These are phyloP conservation scores for Leishmania braziliensis DNA, from an alignment of 208 protist species.

Conservation along the genomic window DNA sequence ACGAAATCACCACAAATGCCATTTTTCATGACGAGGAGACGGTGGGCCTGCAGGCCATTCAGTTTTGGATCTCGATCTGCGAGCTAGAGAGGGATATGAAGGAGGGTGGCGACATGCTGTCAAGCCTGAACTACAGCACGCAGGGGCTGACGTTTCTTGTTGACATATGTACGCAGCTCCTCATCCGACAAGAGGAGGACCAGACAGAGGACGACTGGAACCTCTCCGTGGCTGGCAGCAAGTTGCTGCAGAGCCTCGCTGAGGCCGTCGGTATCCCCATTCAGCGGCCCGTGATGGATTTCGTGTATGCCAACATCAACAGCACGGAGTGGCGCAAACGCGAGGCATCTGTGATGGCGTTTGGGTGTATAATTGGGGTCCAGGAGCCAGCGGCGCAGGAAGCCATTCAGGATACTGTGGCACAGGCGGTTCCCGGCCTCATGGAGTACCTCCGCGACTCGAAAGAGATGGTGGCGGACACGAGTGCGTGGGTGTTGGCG, in stretches of 20 bases:
- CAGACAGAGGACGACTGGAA: conserved; percentile 95
- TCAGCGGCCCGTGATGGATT: conserved; percentile 91
- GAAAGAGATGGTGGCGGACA: conserved; percentile 91
- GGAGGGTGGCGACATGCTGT: conserved; percentile 46
- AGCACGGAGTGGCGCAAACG: conserved; percentile 92
- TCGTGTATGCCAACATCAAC: conserved; percentile 94
- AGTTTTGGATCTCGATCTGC: conserved; percentile 98
- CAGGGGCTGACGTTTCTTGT: conserved; percentile 85
- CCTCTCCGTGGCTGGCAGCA: conserved; percentile 91
- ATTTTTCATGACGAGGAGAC: conserved; percentile 92
- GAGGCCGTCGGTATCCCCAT: conserved; percentile 68
- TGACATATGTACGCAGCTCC: conserved; percentile 81
- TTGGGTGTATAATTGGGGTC: conserved; percentile 96
- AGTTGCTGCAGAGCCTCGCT: conserved; percentile 91
- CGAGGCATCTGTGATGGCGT: conserved; percentile 96
- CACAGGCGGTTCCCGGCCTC: conserved; percentile 86
- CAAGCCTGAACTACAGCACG: conserved; percentile 83
- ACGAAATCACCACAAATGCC: conserved; percentile 88
- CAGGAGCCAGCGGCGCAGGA: conserved; percentile 58
- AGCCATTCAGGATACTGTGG: conserved; percentile 87
- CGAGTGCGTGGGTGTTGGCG: conserved; percentile 94
- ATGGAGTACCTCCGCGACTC: conserved; percentile 87
- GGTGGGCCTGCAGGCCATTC: conserved; percentile 95
- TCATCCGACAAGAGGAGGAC: conserved; percentile 93
- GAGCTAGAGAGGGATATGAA: conserved; percentile 93